Evolutionary conservation across 2,329 filamentous ascomycete genomes (phyloP).

Genomic region (Exophiala mesophila): DNA sequence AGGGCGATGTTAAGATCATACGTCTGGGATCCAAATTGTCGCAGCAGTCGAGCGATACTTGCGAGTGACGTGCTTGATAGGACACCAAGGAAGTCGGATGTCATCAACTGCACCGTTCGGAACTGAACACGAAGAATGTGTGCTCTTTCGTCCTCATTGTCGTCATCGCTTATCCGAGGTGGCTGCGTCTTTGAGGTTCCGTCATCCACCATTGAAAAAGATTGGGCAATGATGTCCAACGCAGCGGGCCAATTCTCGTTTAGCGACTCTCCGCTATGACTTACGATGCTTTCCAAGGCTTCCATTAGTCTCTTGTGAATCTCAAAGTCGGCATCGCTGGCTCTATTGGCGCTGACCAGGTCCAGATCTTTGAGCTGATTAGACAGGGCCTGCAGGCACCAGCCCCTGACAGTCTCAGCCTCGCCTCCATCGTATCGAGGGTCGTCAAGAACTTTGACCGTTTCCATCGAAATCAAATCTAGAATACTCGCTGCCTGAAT

Average conservation of each 20-base stretch:
- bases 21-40: conserved; percentile 80
- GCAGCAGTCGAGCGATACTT: conserved; percentile 78
- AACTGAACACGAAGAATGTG: conserved; percentile 80
- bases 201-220: conserved; percentile 31
- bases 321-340: conserved; percentile 31
- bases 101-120: conserved; percentile 82
- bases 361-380: conserved; percentile 18
- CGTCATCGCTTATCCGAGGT: conserved; percentile 31
- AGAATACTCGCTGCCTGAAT: conserved; percentile 60
- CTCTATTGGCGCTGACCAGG: neutral
- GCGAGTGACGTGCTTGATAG: conserved; percentile 67
- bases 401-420: conserved; percentile 15
- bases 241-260: conserved; percentile 70
- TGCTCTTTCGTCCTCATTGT: conserved; percentile 11
- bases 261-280: conserved; percentile 72
- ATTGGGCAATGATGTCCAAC: conserved; percentile 88
- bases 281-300: conserved; percentile 73
- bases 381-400: conserved; percentile 18
- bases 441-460: conserved; percentile 37
- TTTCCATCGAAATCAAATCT: conserved; percentile 39
- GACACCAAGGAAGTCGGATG: conserved; percentile 83
- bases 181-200: neutral
- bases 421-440: conserved; percentile 28
- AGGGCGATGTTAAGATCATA: conserved; percentile 94
- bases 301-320: conserved; percentile 75